Conservation (phyloP, 371 early-diverging fungal genomes). For the Rhizopus stolonifer region DNA sequence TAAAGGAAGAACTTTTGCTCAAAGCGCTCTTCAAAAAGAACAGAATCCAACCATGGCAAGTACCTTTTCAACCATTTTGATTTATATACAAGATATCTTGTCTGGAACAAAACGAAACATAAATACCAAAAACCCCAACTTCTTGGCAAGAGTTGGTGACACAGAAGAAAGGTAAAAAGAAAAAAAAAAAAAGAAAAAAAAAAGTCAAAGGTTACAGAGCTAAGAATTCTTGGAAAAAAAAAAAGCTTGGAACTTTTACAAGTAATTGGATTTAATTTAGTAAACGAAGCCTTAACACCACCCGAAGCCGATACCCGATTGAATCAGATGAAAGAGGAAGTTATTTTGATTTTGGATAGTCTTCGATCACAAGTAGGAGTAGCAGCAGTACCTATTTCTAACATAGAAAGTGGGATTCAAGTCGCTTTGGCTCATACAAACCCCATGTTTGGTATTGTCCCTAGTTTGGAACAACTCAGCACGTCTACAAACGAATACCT, state of each 20-base stretch:
- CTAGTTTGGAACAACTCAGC: constrained; percentile 18
- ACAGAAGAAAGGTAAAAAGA: constrained; percentile 35
- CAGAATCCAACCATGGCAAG: constrained; percentile 28
- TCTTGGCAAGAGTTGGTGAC: constrained; percentile 34
- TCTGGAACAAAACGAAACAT: constrained; percentile 31
- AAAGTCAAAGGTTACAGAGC: no score
- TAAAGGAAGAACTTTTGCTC: constrained; percentile 20
- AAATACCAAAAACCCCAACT: constrained; percentile 30
- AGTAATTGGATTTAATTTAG: constrained; percentile 31
- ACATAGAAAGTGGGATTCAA: constrained; percentile 6
- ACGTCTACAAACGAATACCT: constrained; percentile 16
- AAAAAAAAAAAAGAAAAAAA: background rate
- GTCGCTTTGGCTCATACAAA: constrained; percentile 18
- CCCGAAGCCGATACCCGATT: constrained; percentile 13
- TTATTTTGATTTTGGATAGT: constrained; percentile 20
- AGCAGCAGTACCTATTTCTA: constrained; percentile 11
- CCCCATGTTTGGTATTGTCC: constrained; percentile 5
- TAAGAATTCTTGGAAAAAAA: no score
- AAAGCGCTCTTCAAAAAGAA: constrained; percentile 11
- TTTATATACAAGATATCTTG: constrained; percentile 36
- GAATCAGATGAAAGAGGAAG: constrained; percentile 24
- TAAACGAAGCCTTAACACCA: constrained; percentile 27
- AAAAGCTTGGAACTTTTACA: constrained; percentile 17
- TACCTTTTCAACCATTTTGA: constrained; percentile 22
- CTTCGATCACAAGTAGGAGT: constrained; percentile 19